These are phyloP conservation scores for Sugiyamaella castrensis DNA, from an alignment of 1,139 yeast species.

Conservation along the genomic window DNA sequence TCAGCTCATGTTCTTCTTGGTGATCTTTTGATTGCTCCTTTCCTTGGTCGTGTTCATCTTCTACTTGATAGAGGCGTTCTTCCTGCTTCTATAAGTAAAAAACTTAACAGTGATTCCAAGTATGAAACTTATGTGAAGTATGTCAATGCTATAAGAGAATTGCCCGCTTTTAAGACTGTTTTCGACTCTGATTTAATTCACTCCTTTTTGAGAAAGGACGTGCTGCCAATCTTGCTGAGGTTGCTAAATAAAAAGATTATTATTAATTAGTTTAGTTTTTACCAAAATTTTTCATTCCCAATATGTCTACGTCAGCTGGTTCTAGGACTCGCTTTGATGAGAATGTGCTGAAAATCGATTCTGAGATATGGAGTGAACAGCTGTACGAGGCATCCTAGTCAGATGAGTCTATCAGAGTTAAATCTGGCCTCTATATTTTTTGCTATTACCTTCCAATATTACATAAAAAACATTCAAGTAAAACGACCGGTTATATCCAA, in stretches of 20 bases:
- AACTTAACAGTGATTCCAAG: slow-evolving; percentile 15
- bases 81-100: slow-evolving; percentile 10
- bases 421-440: too few species aligned
- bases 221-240: slow-evolving; percentile 1
- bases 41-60: slow-evolving; percentile 15
- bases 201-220: slow-evolving; percentile 1
- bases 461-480: neutral
- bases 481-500: slow-evolving; percentile 11
- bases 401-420: too few species aligned
- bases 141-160: slow-evolving; percentile 11
- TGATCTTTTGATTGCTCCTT: slow-evolving; percentile 17
- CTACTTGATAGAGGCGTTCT: slow-evolving; percentile 13
- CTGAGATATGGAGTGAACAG: too few species aligned
- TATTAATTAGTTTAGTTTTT: too few species aligned
- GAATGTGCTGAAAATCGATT: too few species aligned
- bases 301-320: too few species aligned
- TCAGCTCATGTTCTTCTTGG: slow-evolving; percentile 13
- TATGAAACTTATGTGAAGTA: slow-evolving; percentile 14
- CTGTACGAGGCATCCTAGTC: too few species aligned
- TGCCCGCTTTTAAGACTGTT: slow-evolving; percentile 17
- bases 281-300: too few species aligned
- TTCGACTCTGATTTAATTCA: slow-evolving; percentile 7
- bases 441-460: too few species aligned
- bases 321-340: too few species aligned
- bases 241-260: too few species aligned